Base-by-base conservation (phyloP, 768 basidiomycete species). In the Trametes villosa region DNA sequence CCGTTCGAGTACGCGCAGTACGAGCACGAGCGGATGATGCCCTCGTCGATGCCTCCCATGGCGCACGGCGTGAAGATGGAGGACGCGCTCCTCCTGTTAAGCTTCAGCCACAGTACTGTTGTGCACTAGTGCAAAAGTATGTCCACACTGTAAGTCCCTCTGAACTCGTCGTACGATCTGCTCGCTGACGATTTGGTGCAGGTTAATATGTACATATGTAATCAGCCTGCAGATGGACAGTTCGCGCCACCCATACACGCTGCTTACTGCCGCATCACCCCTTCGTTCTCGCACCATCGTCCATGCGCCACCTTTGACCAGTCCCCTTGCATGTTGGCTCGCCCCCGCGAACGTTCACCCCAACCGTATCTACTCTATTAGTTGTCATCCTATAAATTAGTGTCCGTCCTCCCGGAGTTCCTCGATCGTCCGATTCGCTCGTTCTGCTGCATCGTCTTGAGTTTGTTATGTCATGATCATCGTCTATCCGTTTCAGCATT, bases 71-170 rank as follows among this genome's bases (percentile, higher is more conserved):
- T 89, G 62, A 85, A 80, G 68, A 78, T 89, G 52, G 90, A 91
- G 72, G 90, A 92, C 66, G 90, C 90, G 4, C 74, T 89, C 31
- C 74, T 92, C 40, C 77, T 92, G 52, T 79, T 92, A 63, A 85
- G 84, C 71, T 92, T 92, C 77, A 86, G 88, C 68, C 84, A 87
- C 46, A 84, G 86, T 65, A 78, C 80, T 64, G 81, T 83, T 34
- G 62, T 63, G 57, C 53, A 54, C 24, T 55, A 58, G 51, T 38
- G 57, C 44, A 63, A 59, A 63, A 59, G 36, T 48, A 57, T 51
- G 45, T 31, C n/a, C 47, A 46, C 34, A 45, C 7, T 48, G 58
- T 59, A 45, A 52, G 58, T 36, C 7, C 26, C 31, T 3, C n/a
- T 27, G 11, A 15, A 3, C 44, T 22, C 9, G n/a, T 31, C 5